Evolutionary conservation across 192 early-diverging fungal genomes (phyloP).

Genomic region (Coemansia sp.): DNA sequence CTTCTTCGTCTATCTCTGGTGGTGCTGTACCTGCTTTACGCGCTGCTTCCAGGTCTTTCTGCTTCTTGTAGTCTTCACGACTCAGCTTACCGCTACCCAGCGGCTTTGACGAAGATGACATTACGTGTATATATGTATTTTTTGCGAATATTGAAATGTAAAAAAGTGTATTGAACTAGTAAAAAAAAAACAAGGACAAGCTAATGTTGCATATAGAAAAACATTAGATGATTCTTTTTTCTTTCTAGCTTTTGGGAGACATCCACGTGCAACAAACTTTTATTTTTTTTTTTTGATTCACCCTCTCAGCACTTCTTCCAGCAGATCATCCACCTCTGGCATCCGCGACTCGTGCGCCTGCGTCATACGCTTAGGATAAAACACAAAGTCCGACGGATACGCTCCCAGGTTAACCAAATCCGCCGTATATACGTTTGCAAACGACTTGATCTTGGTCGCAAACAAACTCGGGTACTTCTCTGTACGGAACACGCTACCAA

Average conservation of each 20-base stretch:
- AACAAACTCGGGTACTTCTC: constrained; percentile 63
- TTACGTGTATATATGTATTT: neutral
- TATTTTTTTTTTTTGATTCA: neutral
- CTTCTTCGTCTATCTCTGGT: constrained; percentile 82
- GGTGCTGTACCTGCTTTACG: constrained; percentile 92
- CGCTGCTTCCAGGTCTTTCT: constrained; percentile 94
- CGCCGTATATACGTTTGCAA: constrained; percentile 58
- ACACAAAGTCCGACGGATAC: constrained; percentile 63
- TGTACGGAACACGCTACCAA: constrained; percentile 66
- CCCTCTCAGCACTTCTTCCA: constrained; percentile 26
- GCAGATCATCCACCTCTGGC: constrained; percentile 50
- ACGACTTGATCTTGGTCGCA: constrained; percentile 61
- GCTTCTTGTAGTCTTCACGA: constrained; percentile 91
- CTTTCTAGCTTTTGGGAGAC: neutral
- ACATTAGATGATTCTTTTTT: too few relatives aligned
- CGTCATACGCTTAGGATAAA: constrained; percentile 62
- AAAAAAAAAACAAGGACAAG: too few relatives aligned
- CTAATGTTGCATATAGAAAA: too few relatives aligned
- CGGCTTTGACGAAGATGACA: neutral
- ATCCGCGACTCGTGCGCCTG: constrained; percentile 59
- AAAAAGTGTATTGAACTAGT: too few relatives aligned
- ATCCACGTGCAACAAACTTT: neutral
- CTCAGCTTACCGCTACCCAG: constrained; percentile 68
- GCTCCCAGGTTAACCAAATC: constrained; percentile 57
- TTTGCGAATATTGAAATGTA: neutral